Evolutionary conservation across 2,329 filamentous ascomycete genomes (phyloP).

Genomic region (Ophiocordyceps polyrhachis-furcata): DNA sequence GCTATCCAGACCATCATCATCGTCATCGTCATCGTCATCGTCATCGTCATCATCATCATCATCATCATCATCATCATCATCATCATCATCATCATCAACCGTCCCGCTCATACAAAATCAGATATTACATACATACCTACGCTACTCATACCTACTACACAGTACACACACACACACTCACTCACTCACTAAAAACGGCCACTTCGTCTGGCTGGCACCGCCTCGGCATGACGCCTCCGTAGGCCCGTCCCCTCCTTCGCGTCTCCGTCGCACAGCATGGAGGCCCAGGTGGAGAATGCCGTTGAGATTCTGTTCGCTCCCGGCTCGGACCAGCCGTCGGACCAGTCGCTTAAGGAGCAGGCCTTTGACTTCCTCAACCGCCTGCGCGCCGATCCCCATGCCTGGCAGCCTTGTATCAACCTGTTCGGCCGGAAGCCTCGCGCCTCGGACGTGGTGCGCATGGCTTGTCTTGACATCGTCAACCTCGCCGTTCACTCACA

Average conservation of each 20-base stretch:
- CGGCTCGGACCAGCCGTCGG: slow-evolving; percentile 49
- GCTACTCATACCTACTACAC: neutral
- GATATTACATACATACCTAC: no score
- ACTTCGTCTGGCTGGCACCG: neutral
- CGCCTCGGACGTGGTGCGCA: slow-evolving; percentile 65
- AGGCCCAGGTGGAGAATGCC: slow-evolving; percentile 66
- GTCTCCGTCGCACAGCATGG: neutral
- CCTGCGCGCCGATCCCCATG: slow-evolving; percentile 62
- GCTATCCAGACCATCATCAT: no score
- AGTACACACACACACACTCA: neutral
- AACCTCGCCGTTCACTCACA: slow-evolving; percentile 79
- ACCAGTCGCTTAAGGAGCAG: slow-evolving; percentile 58
- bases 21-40: no score
- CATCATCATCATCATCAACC: no score
- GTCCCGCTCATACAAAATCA: no score
- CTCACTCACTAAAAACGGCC: no score
- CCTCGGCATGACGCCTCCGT: neutral
- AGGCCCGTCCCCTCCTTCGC: neutral
- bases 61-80: no score
- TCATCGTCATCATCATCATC: no score
- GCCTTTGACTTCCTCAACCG: slow-evolving; percentile 67
- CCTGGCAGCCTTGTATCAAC: slow-evolving; percentile 75
- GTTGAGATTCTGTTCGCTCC: slow-evolving; percentile 62
- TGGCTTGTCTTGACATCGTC: slow-evolving; percentile 80
- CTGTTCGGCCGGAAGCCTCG: slow-evolving; percentile 69